A percentile compares a stretch with the other conserved stretches of the same genome.
These are phyloP conservation scores for Calonectria fujianensis DNA, from an alignment of 2,329 filamentous ascomycete genomes.

Conservation along the genomic window DNA sequence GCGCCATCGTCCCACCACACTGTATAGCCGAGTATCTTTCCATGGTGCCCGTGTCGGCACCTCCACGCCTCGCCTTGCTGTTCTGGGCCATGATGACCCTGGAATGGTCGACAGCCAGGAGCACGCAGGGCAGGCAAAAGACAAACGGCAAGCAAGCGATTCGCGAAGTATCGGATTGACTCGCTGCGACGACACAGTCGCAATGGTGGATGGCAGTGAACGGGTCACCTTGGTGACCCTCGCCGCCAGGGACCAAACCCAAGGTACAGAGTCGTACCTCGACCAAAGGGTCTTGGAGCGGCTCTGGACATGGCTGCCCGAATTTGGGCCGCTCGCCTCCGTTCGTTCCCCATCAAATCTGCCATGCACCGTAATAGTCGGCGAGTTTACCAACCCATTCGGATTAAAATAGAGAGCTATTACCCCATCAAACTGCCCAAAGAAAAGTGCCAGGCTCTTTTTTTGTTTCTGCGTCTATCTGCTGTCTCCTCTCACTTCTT, in stretches of 20 bases:
- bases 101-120: conserved; percentile 28
- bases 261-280: conserved; percentile 32
- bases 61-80: conserved; percentile 55
- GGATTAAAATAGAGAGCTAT: conserved; percentile 30
- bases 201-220: conserved; percentile 18
- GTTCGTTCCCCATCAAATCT: conserved; percentile 34
- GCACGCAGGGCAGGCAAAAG: conserved; percentile 39
- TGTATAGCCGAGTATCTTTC: conserved; percentile 55
- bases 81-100: conserved; percentile 48
- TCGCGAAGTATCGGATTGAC: conserved; percentile 43
- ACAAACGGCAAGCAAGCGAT: conserved; percentile 33
- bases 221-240: conserved; percentile 26
- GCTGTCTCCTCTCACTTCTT: background rate
- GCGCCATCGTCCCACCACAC: conserved; percentile 57
- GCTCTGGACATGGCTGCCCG: conserved; percentile 30
- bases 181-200: conserved; percentile 36
- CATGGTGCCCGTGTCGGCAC: conserved; percentile 53
- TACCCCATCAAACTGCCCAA: conserved; percentile 20
- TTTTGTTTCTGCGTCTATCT: conserved; percentile 13
- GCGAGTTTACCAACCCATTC: conserved; percentile 12
- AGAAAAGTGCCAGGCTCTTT: background rate
- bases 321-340: conserved; percentile 39
- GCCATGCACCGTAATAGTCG: conserved; percentile 32
- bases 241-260: conserved; percentile 20
- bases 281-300: conserved; percentile 3